Base-by-base conservation (phyloP, 106 monocot genomes). In the Alisma plantagoaquatica region DNA sequence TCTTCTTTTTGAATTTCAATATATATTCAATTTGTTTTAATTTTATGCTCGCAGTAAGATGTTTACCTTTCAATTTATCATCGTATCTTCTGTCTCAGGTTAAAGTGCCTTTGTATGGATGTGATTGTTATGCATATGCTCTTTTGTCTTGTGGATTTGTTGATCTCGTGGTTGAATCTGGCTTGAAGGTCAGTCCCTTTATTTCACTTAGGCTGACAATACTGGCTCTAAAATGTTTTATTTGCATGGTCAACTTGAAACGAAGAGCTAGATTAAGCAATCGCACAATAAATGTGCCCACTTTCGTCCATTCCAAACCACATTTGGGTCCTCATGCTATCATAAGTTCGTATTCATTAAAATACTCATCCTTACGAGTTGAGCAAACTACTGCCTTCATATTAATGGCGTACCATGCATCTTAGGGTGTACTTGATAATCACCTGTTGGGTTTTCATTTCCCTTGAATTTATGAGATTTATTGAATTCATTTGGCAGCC, bases 81-180 rank as follows among this genome's bases (percentile, higher is more conserved):
- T 24, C 27, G 3, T 51, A 19, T 5, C 17, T 27, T 21, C 49
- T 55, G 19, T 35, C 3, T 17, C 26, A 98, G 98, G 90, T 98
- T 19, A 98, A 86, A 78, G 98, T 98, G 33, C 89, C 85, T 54
- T 55, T 90, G 5, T 98, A 98, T 77, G 98, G 85, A 16, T 89
- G 98, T 57, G 98, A 98, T 76, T 98, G 85, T 67, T 98, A 98
- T 62, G 98, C 98, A 10, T 98, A 98, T 72, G 98, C 98, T 22
- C 98, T 98, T 50, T 48, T 90, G 41, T 80, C 98, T 43, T 79
- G 85, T 71, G 98, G 98, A 7, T 86, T 82, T 72, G 98, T 90
- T 43, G 98, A 90, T 77, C 85, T 98, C 70, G 98, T 98, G 29
- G 49, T 98, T 59, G 98, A 98, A 56, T 90, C 98, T 27, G 98